These are phyloP conservation scores for Perkinsus marinus DNA, from an alignment of 169 alveolate species.

Conservation along the genomic window DNA sequence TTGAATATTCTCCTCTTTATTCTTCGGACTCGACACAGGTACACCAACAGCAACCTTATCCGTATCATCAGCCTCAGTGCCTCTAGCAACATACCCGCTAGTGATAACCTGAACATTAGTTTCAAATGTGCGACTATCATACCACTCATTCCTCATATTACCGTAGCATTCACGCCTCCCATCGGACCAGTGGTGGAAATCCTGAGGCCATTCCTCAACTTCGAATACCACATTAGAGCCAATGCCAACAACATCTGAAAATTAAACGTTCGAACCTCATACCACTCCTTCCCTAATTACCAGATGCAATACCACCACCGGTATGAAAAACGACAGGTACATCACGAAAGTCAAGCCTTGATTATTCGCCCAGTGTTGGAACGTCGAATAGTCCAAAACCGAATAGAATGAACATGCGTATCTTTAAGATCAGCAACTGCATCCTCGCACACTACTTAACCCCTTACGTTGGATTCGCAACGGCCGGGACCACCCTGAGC, in stretches of 20 bases:
- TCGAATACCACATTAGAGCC: not conserved
- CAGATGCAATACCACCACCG: not conserved
- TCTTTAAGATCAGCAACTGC: not conserved
- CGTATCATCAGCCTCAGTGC: not conserved
- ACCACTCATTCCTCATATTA: not conserved
- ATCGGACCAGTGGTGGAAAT: not conserved
- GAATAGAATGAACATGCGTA: not conserved
- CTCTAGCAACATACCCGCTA: not conserved
- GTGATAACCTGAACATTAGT: not conserved
- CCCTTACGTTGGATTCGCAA: not conserved
- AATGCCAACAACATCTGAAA: not conserved
- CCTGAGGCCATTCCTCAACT: not conserved
- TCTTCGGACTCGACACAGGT: not conserved
- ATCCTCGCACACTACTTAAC: not conserved
- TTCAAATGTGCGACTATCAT: not conserved
- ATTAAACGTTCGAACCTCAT: not conserved
- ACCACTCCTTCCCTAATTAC: not conserved
- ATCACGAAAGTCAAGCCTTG: not conserved
- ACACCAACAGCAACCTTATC: not conserved
- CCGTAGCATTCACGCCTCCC: not conserved
- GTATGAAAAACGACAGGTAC: not conserved
- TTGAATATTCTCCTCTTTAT: not conserved
- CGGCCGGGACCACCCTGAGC: not conserved
- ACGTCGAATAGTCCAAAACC: not conserved
- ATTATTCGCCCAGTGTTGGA: not conserved